Base-by-base conservation (phyloP, 2,329 filamentous ascomycete genomes). In the Aureobasidium pullulans region DNA sequence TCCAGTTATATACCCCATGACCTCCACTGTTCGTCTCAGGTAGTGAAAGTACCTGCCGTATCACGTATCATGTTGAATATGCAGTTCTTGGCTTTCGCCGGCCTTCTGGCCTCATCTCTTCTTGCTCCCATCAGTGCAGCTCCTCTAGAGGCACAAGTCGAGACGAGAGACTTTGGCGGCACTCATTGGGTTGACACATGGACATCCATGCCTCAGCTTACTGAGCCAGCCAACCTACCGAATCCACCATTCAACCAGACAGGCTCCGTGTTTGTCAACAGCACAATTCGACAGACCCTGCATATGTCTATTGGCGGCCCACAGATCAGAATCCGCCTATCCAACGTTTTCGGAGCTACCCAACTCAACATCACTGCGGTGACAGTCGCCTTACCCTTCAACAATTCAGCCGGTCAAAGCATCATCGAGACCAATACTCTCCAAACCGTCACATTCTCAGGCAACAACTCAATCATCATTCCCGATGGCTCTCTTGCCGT, bases 201-300 rank as follows among this genome's bases (percentile, higher is more conserved):
- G 85, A 80, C 81, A 0, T 76, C 82, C 2, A 87, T 87, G 84
- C 84, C 84, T 0, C 84, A 87, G 67, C 72, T 85, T 42, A 83
- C 83, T 1, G 85, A 88, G 66, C 79, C 77, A 9, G 75, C 72
- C 48, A 88, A 87, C 63, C 75, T 88, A 19, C 84, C 85, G 9
- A 80, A 81, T 0, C 68, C 77, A 2, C 81, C 83, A 43, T 88
- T 84, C 66, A 84, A 84, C 67, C 72, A 74, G 61, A 77, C 75
- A 1, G 73, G 74, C 10, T 68, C 75, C n/a, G 78, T 84, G 6
- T 86, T 87, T 67, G 72, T 74, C 47, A 81, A 87, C 65, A 79
- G 83, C 1, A 87, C 85, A 0, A 77, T 88, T 62, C 83, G 85
- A 2, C 85, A 88, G 69, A 88, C 85, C 0, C 68, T 87, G 13